Evolutionary conservation across 163 green algal species (phyloP).

Genomic region (Volvox carteri): DNA sequence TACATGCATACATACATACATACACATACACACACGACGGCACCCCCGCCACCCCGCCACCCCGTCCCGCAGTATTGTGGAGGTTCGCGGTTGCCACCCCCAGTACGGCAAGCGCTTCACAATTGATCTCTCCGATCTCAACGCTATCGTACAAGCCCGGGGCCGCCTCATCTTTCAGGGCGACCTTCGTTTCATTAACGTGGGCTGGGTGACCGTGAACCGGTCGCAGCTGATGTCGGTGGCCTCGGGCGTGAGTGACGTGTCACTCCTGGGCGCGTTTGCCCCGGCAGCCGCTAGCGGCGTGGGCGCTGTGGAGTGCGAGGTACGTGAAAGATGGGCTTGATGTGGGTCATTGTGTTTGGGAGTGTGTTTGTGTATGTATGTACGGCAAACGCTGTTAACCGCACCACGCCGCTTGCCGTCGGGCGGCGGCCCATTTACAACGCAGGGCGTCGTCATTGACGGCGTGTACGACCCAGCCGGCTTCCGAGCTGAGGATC

Average conservation of each 20-base stretch:
- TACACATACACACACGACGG: too few relatives aligned
- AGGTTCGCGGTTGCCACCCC: conserved; percentile 51
- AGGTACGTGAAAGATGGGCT: not conserved
- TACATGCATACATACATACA: too few relatives aligned
- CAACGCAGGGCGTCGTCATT: not conserved
- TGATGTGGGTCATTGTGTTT: too few relatives aligned
- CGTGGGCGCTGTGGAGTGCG: not conserved
- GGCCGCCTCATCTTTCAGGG: conserved; percentile 38
- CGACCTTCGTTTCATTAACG: not conserved
- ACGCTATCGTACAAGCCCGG: not conserved
- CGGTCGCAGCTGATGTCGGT: not conserved
- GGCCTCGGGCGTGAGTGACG: not conserved
- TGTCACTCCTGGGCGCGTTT: conserved; percentile 23
- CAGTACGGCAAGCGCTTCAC: conserved; percentile 15
- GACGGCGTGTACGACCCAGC: not conserved
- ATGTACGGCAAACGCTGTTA: too few relatives aligned
- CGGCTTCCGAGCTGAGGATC: conserved; percentile 9
- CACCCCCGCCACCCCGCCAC: too few relatives aligned
- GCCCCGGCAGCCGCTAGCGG: not conserved
- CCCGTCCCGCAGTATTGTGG: conserved; percentile 19
- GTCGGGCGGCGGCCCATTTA: not conserved
- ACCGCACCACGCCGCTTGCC: too few relatives aligned
- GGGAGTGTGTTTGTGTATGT: too few relatives aligned
- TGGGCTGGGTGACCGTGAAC: not conserved
- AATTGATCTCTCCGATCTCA: conserved; percentile 29